A percentile compares a stretch with the other conserved stretches of the same genome.
Conservation (phyloP, 495 filamentous ascomycete species). For the Talaromyces adpressus region DNA sequence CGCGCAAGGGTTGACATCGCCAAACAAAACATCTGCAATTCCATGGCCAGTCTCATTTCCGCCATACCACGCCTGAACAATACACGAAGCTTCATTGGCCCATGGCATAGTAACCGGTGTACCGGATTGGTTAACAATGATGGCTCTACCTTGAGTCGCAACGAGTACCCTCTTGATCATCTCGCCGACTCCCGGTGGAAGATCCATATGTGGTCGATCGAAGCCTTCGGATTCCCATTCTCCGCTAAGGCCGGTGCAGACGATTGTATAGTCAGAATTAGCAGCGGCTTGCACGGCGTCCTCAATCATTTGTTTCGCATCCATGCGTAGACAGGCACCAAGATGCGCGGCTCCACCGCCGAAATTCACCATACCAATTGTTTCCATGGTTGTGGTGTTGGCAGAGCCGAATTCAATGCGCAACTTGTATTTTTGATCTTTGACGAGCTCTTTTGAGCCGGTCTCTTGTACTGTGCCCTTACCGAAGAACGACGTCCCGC, state of each 20-base stretch:
- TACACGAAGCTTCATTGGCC: conserved; percentile 54
- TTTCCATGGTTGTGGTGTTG: conserved; percentile 52
- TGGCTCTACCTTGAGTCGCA: background rate
- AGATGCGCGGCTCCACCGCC: conserved; percentile 50
- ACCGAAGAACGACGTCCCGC: conserved; percentile 51
- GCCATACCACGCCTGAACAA: conserved; percentile 63
- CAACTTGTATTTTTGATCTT: conserved; percentile 49
- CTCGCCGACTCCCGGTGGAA: conserved; percentile 57
- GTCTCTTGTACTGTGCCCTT: conserved; percentile 52
- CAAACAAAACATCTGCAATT: conserved; percentile 54
- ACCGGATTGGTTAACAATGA: conserved; percentile 1
- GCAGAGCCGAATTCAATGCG: conserved; percentile 57
- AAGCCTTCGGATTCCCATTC: conserved; percentile 86
- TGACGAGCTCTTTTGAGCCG: conserved; percentile 39
- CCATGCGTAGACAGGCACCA: conserved; percentile 1
- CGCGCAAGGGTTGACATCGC: conserved; percentile 45
- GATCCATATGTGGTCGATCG: conserved; percentile 68
- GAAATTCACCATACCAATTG: conserved; percentile 43
- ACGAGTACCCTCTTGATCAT: conserved; percentile 56
- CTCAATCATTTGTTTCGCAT: conserved; percentile 24
- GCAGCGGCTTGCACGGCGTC: conserved; percentile 52
- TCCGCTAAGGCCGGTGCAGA: conserved; percentile 68
- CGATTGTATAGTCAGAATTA: conserved; percentile 59
- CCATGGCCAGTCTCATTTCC: conserved; percentile 52
- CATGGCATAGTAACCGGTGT: conserved; percentile 64